Conservation (phyloP, 306 rosid species). For the Heteromeles arbutifolia region DNA sequence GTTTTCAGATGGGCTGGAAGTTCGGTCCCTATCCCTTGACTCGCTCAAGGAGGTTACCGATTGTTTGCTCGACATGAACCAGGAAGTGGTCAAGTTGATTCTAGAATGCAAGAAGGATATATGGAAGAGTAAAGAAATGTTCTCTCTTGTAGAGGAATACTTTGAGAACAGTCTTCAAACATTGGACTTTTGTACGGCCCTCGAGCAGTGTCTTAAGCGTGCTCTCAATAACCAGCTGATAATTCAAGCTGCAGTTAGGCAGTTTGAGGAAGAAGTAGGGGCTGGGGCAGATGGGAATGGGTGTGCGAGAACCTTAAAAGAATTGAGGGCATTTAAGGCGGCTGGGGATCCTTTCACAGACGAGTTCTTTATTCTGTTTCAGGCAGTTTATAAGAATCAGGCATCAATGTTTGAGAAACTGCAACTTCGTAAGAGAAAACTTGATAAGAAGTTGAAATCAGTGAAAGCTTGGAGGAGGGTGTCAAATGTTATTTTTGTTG, state of each 20-base stretch:
- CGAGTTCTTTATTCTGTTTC: constrained; percentile 56
- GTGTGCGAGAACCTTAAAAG: constrained; percentile 57
- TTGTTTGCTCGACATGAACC: constrained; percentile 55
- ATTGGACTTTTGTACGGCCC: constrained; percentile 62
- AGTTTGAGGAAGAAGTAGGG: constrained; percentile 53
- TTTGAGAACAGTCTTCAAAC: constrained; percentile 62
- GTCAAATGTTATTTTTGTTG: constrained; percentile 62
- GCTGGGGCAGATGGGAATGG: constrained; percentile 39
- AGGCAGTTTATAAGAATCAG: constrained; percentile 48
- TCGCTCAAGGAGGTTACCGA: constrained; percentile 44
- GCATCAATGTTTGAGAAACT: constrained; percentile 43
- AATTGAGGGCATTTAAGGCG: constrained; percentile 53
- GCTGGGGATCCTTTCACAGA: constrained; percentile 72
- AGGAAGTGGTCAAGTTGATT: constrained; percentile 19
- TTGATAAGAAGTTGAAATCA: constrained; percentile 70
- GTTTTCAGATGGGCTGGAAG: constrained; percentile 49
- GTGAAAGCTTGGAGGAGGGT: constrained; percentile 59
- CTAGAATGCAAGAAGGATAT: constrained; percentile 63
- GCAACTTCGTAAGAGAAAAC: constrained; percentile 48
- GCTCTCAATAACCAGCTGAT: constrained; percentile 47
- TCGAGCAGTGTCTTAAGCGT: constrained; percentile 57
- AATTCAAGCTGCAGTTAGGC: constrained; percentile 47
- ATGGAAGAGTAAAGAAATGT: constrained; percentile 54
- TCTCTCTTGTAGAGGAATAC: constrained; percentile 55
- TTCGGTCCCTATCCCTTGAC: constrained; percentile 55